A percentile compares a stretch with the other conserved stretches of the same genome.
phyloP scores from a whole-genome alignment of 768 basidiomycete species.

The Phaeolepiota aurea region DNA sequence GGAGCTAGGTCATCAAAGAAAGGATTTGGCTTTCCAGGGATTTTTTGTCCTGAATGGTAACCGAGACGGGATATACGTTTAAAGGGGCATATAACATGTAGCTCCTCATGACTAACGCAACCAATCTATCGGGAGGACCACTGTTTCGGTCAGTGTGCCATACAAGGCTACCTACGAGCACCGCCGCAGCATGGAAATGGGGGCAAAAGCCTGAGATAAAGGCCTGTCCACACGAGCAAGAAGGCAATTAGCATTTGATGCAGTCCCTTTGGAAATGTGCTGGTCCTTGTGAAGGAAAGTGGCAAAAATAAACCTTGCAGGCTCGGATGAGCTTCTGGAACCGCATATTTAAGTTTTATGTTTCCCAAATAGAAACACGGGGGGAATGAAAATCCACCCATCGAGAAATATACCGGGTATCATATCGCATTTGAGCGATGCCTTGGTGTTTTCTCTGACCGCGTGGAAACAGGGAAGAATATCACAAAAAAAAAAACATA shows the following conservation, averaged over 20 bases:
- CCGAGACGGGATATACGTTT: slow-evolving; percentile 14
- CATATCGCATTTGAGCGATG: background rate
- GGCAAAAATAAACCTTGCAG: background rate
- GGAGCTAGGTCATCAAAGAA: slow-evolving; percentile 10
- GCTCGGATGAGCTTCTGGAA: background rate
- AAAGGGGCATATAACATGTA: slow-evolving; percentile 9
- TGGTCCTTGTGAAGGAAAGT: background rate
- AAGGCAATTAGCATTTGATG: slow-evolving; percentile 3
- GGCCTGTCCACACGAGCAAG: background rate
- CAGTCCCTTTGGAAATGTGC: no score
- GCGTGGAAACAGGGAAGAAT: background rate
- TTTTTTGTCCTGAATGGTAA: slow-evolving; percentile 20
- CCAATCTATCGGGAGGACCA: slow-evolving; percentile 11
- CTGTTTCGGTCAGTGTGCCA: slow-evolving; percentile 14
- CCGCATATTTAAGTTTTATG: background rate
- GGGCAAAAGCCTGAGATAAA: background rate
- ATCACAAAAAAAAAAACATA: no score
- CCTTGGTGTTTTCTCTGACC: background rate
- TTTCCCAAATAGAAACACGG: slow-evolving; percentile 1
- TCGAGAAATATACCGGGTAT: background rate
- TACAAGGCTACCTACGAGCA: background rate
- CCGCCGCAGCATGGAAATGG: background rate
- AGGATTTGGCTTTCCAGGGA: slow-evolving; percentile 18
- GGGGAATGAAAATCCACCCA: background rate
- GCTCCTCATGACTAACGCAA: slow-evolving; percentile 10